Evolutionary conservation across 371 early-diverging fungal species (phyloP).

Genomic region (Apophysomyces trapeziformis): DNA sequence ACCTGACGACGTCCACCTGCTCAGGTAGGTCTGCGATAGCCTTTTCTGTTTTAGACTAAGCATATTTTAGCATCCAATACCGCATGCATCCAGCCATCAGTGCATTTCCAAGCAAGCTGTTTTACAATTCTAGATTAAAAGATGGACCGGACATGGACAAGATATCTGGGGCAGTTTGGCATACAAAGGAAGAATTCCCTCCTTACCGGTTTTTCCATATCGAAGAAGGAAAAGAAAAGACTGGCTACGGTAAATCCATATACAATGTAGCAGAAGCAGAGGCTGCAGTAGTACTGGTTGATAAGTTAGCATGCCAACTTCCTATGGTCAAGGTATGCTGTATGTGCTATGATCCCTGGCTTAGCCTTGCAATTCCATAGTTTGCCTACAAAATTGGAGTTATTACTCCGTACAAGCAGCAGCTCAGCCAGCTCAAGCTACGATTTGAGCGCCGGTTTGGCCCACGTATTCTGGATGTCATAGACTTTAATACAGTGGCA

Average conservation of each 20-base stretch:
- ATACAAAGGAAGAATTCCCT: constrained; percentile 60
- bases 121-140: constrained; percentile 77
- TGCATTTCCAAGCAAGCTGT: constrained; percentile 77
- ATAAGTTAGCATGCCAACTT: constrained; percentile 55
- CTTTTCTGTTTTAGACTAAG: not conserved
- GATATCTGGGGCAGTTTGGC: constrained; percentile 79
- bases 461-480: constrained; percentile 59
- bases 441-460: constrained; percentile 72
- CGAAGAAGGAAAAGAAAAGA: constrained; percentile 69
- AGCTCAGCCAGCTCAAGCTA: constrained; percentile 73
- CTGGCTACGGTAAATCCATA: constrained; percentile 72
- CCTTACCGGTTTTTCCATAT: constrained; percentile 88
- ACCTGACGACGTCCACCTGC: constrained; percentile 69
- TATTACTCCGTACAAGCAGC: constrained; percentile 94
- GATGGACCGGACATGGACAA: constrained; percentile 79
- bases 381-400: constrained; percentile 83
- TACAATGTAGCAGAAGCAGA: constrained; percentile 83
- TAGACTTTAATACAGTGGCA: constrained; percentile 93
- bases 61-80: constrained; percentile 82
- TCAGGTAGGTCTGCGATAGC: constrained; percentile 52
- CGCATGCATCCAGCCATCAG: constrained; percentile 98
- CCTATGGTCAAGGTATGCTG: constrained; percentile 61
- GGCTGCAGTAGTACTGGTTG: constrained; percentile 75
- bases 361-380: constrained; percentile 25
- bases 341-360: not conserved